These are phyloP conservation scores for Psidium guajava DNA, from an alignment of 345 rosid species.

Conservation along the genomic window DNA sequence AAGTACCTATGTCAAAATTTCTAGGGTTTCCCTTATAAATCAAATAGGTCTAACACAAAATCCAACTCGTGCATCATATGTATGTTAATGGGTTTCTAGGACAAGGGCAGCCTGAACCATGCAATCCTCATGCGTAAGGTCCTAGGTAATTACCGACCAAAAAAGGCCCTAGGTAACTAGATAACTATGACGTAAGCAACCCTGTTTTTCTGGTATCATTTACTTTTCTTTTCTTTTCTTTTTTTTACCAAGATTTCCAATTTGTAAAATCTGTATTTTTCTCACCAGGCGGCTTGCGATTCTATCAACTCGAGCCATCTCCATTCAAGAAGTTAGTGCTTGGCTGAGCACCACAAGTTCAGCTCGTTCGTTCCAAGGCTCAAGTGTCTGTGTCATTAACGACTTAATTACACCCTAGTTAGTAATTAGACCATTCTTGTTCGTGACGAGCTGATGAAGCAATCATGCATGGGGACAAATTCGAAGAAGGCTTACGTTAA, in stretches of 20 bases:
- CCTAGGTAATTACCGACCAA: no score
- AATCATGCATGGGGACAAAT: neutral
- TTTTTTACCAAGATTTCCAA: no score
- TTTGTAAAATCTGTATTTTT: no score
- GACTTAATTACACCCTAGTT: neutral
- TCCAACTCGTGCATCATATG: neutral
- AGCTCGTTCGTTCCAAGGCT: neutral
- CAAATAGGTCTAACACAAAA: neutral
- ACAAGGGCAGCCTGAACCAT: neutral
- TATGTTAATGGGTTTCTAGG: neutral
- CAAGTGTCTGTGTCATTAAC: neutral
- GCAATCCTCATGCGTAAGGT: neutral
- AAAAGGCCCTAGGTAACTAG: neutral
- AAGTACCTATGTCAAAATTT: neutral
- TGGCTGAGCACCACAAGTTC: no score
- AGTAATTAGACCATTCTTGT: neutral
- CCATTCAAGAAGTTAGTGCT: no score
- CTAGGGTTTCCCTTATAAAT: neutral
- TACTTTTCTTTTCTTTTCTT: no score
- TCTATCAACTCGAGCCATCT: neutral
- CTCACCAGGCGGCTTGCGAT: neutral
- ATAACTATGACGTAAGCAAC: neutral
- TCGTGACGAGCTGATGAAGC: neutral
- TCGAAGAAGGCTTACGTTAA: neutral
- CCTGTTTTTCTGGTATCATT: neutral